A percentile compares a stretch with the other conserved stretches of the same genome.
phyloP scores from a whole-genome alignment of 2,329 filamentous ascomycete species.

The Hirsutella rhossiliensis region DNA sequence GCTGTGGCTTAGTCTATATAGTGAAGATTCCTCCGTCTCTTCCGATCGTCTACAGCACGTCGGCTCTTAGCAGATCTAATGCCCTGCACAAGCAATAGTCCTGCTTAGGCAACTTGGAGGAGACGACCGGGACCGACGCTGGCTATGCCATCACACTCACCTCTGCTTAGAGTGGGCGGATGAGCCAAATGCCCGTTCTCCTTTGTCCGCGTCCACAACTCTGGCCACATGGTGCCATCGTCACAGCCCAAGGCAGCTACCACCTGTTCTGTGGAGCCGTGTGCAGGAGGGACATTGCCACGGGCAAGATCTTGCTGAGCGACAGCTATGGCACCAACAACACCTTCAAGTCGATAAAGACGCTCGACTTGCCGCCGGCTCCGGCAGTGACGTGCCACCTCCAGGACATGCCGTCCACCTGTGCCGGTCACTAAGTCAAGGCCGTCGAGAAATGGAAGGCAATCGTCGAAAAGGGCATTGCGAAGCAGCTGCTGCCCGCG shows the following conservation, averaged over 20 bases:
- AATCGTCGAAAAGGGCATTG: neutral
- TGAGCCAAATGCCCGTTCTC: neutral
- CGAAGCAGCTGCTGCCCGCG: neutral
- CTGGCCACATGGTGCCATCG: conserved; percentile 49
- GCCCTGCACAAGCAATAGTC: neutral
- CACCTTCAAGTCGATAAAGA: neutral
- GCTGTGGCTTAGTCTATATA: neutral
- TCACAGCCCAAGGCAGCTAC: conserved; percentile 45
- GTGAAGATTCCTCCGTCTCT: neutral
- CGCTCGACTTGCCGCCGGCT: neutral
- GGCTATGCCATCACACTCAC: neutral
- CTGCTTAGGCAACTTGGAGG: neutral
- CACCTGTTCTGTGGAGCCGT: conserved; percentile 31
- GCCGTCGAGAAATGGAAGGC: neutral
- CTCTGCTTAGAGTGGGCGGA: neutral
- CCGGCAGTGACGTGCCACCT: neutral
- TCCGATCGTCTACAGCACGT: neutral
- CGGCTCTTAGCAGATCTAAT: neutral
- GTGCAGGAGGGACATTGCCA: neutral
- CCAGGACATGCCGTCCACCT: neutral
- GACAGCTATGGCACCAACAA: neutral
- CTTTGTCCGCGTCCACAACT: conserved; percentile 53
- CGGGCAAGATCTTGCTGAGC: neutral
- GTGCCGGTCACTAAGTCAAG: neutral
- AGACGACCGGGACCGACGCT: neutral